These are phyloP conservation scores for Fusarium nurragi DNA, from an alignment of 2,329 filamentous ascomycete genomes.

Conservation along the genomic window DNA sequence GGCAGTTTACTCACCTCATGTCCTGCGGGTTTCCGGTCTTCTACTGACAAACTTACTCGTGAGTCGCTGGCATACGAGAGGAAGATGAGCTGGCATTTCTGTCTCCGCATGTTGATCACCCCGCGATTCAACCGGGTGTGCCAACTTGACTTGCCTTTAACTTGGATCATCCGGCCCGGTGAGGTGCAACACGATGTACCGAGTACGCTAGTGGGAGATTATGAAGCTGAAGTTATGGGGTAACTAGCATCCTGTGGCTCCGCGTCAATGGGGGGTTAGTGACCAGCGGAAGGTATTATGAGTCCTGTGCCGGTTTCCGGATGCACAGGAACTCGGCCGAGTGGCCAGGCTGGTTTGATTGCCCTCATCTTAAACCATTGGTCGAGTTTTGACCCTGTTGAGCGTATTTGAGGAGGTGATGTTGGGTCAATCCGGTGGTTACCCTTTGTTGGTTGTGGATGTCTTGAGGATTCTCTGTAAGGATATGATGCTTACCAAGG, in stretches of 20 bases:
- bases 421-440: neutral
- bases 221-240: constrained; percentile 13
- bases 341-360: neutral
- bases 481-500: neutral
- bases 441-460: neutral
- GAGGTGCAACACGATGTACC: constrained; percentile 3
- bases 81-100: constrained; percentile 1
- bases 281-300: too few relatives aligned
- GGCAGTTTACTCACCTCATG: neutral
- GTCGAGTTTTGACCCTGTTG: neutral
- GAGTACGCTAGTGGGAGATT: neutral
- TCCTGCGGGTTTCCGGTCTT: neutral
- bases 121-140: constrained; percentile 24
- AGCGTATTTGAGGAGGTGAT: neutral
- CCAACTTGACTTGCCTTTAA: constrained; percentile 13
- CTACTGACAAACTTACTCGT: constrained; percentile 1
- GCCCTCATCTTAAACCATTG: neutral
- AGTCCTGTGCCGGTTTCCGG: too few relatives aligned
- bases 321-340: too few relatives aligned
- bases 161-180: constrained; percentile 19
- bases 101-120: constrained; percentile 23
- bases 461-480: neutral
- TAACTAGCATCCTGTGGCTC: neutral
- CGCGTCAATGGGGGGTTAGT: neutral
- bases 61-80: neutral